Conservation (phyloP, 192 early-diverging fungal genomes). For the Coemansia brasiliensis region DNA sequence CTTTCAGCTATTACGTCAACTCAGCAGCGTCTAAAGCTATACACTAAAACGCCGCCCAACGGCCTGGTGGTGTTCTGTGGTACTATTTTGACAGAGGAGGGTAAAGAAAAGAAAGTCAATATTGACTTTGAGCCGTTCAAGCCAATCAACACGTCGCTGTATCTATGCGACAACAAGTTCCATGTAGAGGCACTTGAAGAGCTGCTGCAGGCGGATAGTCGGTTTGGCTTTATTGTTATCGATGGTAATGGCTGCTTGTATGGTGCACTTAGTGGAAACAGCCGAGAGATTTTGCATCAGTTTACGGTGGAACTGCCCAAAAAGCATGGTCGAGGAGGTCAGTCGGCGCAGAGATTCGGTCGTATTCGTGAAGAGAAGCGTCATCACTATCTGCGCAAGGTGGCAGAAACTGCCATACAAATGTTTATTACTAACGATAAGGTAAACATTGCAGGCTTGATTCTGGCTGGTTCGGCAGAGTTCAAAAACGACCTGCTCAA, state of each 20-base stretch:
- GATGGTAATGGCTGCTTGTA: slow-evolving; percentile 97
- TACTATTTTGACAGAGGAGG: slow-evolving; percentile 96
- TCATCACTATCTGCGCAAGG: slow-evolving; percentile 98
- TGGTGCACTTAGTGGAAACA: slow-evolving; percentile 92
- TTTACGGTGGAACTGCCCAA: slow-evolving; percentile 97
- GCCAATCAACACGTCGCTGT: slow-evolving; percentile 97
- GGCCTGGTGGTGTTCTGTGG: slow-evolving; percentile 95
- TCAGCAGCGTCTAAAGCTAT: slow-evolving; percentile 94
- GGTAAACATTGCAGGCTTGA: slow-evolving; percentile 64
- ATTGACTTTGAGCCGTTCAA: slow-evolving; percentile 99
- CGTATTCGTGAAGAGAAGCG: slow-evolving; percentile 99
- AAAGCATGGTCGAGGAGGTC: slow-evolving; percentile 99
- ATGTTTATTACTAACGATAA: slow-evolving; percentile 94
- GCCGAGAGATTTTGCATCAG: slow-evolving; percentile 90
- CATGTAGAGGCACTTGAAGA: slow-evolving; percentile 92
- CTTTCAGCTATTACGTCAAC: slow-evolving; percentile 97
- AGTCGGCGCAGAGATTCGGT: slow-evolving; percentile 98
- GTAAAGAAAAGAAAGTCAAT: slow-evolving; percentile 99
- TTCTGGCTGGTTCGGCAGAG: slow-evolving; percentile 98
- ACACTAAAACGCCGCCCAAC: slow-evolving; percentile 88
- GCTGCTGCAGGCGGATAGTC: slow-evolving; percentile 90
- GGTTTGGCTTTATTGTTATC: slow-evolving; percentile 98
- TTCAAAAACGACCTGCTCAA: slow-evolving; percentile 96
- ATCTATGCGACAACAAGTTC: slow-evolving; percentile 99
- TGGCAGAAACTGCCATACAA: slow-evolving; percentile 94